Base-by-base conservation (phyloP, 2,329 filamentous ascomycete species). In the Cladophialophora bantiana region DNA sequence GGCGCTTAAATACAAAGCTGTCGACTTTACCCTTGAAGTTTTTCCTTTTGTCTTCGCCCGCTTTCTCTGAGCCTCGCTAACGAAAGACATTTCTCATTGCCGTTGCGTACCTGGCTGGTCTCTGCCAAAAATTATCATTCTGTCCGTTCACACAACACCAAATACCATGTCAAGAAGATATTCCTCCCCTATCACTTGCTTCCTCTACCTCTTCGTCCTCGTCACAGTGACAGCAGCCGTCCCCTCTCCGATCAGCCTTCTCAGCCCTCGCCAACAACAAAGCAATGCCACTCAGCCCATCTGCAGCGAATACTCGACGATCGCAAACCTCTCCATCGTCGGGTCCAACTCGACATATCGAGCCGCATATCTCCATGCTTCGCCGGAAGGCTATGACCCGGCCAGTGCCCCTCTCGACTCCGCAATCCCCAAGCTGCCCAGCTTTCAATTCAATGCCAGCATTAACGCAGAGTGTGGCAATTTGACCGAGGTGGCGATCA, bases 271-370 rank as follows among this genome's bases (percentile, higher is more conserved):
- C 15, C 69, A 64, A 35, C 59, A 58, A 38, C 48, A 48, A 18
- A 42, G 54, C 4, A 31, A 42, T 20, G 7, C 18, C 35, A 34
- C 35, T 36, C n/a, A 52, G 32, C 45, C 59, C n/a, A 35, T 40
- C 34, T 67, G 65, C 34, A 20, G 20, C 48, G 54, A 64, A 35
- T 70, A 70, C 54, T 59, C 62, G 35, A 65, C 56, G 34, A 65
- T 66, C 52, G 64, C 64, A 36, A 68, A 69, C 55, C 68, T 72
- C 53, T 69, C 67, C 31, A 70, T 65, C 6, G 67, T 68, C 31
- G 55, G 36, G 7, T 36, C 57, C 20, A 74, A 71, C 58, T 62
- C 70, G n/a, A 64, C 69, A 52, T 73, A 69, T 62, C 71, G 55
- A 52, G 68, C 73, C 54, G 54, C 66, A 7, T 70, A 69, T 31